phyloP scores from a whole-genome alignment of 352 stramenopile genomes.

The Phytophthora lateralis region DNA sequence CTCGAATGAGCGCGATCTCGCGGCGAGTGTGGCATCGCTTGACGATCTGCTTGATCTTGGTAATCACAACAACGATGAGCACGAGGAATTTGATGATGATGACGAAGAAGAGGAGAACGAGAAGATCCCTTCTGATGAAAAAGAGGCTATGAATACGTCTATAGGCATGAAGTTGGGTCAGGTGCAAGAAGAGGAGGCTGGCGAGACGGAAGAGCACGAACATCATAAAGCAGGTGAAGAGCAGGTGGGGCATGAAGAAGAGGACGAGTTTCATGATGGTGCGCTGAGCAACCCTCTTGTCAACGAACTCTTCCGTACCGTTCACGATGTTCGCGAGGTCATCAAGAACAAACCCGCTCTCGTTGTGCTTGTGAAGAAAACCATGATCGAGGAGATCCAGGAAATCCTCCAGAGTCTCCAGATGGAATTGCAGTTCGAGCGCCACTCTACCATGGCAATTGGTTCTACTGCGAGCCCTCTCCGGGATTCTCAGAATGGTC shows the following conservation, averaged over 20 bases:
- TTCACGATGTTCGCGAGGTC: constrained; percentile 58
- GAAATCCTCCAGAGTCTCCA: constrained; percentile 78
- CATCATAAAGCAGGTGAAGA: constrained; percentile 3
- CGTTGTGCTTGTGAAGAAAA: constrained; percentile 71
- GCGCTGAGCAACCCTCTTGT: constrained; percentile 59
- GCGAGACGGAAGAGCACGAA: constrained; percentile 20
- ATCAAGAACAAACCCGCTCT: constrained; percentile 60
- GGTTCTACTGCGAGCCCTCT: constrained; percentile 40
- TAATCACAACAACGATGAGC: constrained; percentile 26
- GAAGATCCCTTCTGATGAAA: constrained; percentile 9
- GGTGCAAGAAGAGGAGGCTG: constrained; percentile 31
- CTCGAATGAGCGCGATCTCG: constrained; percentile 34
- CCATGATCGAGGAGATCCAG: constrained; percentile 80
- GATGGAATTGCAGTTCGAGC: constrained; percentile 82
- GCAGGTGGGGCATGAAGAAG: background rate
- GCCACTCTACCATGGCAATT: constrained; percentile 66
- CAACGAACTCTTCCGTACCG: constrained; percentile 49
- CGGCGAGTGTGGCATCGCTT: constrained; percentile 34
- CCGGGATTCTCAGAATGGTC: constrained; percentile 12
- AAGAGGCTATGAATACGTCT: constrained; percentile 25
- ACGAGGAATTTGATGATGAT: constrained; percentile 36
- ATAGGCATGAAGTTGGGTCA: constrained; percentile 25
- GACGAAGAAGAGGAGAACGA: constrained; percentile 19
- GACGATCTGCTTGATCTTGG: constrained; percentile 39
- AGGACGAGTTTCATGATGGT: constrained; percentile 25